Evolutionary conservation across 2,329 filamentous ascomycete genomes (phyloP), one percentile per base, ranked within the genome.

Genomic region (Aurifilum marmelostoma): DNA sequence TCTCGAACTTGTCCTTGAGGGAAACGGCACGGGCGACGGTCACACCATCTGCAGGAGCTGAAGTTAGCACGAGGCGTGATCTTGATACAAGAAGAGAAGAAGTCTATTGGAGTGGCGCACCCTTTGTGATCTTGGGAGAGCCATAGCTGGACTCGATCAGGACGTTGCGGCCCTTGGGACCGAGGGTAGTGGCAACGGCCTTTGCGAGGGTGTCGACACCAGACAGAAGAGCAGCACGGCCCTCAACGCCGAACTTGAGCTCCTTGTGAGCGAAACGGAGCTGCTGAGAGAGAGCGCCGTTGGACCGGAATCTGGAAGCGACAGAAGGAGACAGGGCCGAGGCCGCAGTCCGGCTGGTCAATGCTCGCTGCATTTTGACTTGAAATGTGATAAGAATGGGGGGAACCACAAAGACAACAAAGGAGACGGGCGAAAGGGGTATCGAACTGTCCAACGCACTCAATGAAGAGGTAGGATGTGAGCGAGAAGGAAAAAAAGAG

Each of bases 51-150:
- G 66, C 34, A 4, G 29, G 50, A 21, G 32, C 5, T 32, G 7
- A 60, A 37, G 66, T 69, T 27, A 72, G 70, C 47, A 73, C 14
- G 9, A 12, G n/a, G n/a, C 14, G 37, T 27, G 2, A 9, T 21
- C 14, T 54, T 18, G 4, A 27, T 3, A 37, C 3, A 47, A 29
- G 60, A 29, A 27, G 24, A 24, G 12, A 24, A 27, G 39, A 34
- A 18, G 16, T 16, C 21, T n/a, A 27, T n/a, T 16, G 39, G n/a
- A 43, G 24, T 3, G 60, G 79, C 86, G 72, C 85, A 97, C 95
- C 95, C 87, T 99, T 99, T 77, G 96, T 99, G 83, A 99, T 99
- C 89, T 99, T 99, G 77, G 96, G 96, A 62, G 96, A 97, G 82
- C 96, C 96, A 79, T 97, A 99, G 86, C 93, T 93, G 73, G 95